Evolutionary conservation across 2,329 filamentous ascomycete genomes (phyloP), one percentile per base, ranked within the genome.

Genomic region (Neonectria punicea): DNA sequence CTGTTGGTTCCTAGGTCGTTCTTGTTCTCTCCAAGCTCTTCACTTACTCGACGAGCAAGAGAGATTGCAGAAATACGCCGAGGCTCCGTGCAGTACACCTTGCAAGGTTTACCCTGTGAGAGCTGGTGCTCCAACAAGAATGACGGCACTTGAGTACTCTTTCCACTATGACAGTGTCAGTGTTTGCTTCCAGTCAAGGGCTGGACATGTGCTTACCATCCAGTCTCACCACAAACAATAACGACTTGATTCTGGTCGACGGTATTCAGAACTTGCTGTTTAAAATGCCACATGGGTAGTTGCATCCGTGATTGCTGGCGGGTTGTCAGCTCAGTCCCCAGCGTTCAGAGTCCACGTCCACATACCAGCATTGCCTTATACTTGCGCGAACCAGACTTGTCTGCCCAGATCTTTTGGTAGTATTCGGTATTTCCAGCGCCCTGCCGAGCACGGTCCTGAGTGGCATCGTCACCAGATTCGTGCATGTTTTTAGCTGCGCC

Each of bases 41-140:
- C 93, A 75, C 94, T 97, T 18, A 99, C 96, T 75, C 96, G 91
- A 60, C 93, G 90, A 44, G 96, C 96, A 53, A 99, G 84, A 14
- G 96, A 98, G 44, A 99, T 95, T 10, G 96, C 96, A 16, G 96
- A 99, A 67, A 99, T 99, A 76, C 96, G 90, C 47, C 96, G 90
- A 39, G 96, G 96, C 77, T 99, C 94, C 0, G 96, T 98, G 76
- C 96, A 97, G 77, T 95, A 98, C 11, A 99, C 90, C 75, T 97
- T 98, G 80, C 94, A 98, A 5, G 89, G 83, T 68, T 89, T 91
- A 5, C 94, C 95, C 67, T 91, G 87, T 3, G 89, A 87, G 54
- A 99, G 86, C 75, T 98, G 91, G 73, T 97, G 89, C 78, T 99
- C 96, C 8, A 99, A 84, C 58, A 99, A 88, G 76, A 97, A 98